phyloP scores from a whole-genome alignment of 495 filamentous ascomycete genomes.

The Clohesyomyces aquaticus region DNA sequence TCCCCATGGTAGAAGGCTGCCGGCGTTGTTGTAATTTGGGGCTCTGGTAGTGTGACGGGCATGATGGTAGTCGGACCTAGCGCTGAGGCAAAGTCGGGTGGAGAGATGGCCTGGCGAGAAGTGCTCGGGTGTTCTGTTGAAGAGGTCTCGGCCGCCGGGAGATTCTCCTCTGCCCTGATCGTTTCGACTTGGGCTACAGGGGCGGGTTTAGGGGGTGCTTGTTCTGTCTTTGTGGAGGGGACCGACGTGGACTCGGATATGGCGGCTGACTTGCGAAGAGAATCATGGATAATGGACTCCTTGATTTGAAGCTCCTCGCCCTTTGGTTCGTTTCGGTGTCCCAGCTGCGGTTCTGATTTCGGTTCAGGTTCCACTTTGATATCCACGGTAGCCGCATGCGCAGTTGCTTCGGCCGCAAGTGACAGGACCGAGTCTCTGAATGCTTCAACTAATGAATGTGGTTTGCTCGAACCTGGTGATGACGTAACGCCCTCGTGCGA shows the following conservation, averaged over 20 bases:
- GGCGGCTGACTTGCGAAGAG: not conserved
- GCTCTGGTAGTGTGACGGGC: not conserved
- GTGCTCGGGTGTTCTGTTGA: not conserved
- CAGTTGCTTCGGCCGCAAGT: slow-evolving; percentile 4
- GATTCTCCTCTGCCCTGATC: not conserved
- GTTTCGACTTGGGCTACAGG: not conserved
- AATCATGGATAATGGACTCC: not conserved
- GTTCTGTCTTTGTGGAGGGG: not conserved
- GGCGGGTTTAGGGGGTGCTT: not conserved
- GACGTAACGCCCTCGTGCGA: not conserved
- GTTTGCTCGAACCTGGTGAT: not conserved
- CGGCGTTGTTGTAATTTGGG: not conserved
- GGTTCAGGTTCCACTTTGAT: not conserved
- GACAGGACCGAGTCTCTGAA: slow-evolving; percentile 5
- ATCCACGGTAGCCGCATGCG: not conserved
- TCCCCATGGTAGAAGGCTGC: not conserved
- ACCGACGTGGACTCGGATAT: not conserved
- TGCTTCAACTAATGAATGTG: not conserved
- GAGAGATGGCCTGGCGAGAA: not conserved
- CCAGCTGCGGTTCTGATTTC: not conserved
- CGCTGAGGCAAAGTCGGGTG: not conserved
- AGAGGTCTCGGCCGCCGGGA: too few species aligned
- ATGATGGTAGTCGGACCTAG: not conserved
- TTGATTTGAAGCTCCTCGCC: not conserved
- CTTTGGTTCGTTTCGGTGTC: not conserved